A percentile compares a stretch with the other conserved stretches of the same genome.
Conservation (phyloP, 306 rosid species). For the Lupinus albus region DNA sequence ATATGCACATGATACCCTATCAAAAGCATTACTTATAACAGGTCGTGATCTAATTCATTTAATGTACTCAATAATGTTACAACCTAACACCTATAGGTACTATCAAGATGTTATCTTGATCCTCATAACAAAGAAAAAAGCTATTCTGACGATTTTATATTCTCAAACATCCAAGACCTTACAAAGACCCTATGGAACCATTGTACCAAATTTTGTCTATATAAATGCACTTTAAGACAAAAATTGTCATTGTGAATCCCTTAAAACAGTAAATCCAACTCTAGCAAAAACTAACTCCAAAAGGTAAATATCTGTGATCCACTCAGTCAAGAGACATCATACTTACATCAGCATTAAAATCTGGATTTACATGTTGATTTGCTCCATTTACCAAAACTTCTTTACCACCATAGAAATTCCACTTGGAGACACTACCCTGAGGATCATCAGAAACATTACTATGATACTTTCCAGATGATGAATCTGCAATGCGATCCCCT, state of each 20-base stretch:
- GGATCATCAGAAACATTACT: slow-evolving; percentile 78
- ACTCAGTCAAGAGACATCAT: slow-evolving; percentile 10
- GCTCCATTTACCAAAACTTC: slow-evolving; percentile 73
- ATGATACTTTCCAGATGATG: slow-evolving; percentile 67
- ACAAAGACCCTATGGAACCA: too few relatives aligned
- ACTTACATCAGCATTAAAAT: slow-evolving; percentile 73
- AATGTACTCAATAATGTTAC: slow-evolving; percentile 10
- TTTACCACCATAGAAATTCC: slow-evolving; percentile 63
- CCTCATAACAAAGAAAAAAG: neutral
- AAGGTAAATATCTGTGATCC: neutral
- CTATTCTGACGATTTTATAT: too few relatives aligned
- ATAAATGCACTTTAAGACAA: too few relatives aligned
- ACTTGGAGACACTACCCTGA: slow-evolving; percentile 71
- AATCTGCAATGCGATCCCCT: slow-evolving; percentile 62
- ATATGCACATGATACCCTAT: neutral
- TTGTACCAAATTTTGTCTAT: too few relatives aligned
- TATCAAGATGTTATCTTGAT: neutral
- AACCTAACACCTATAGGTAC: slow-evolving; percentile 7
- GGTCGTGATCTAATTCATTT: slow-evolving; percentile 5
- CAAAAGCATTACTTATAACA: slow-evolving; percentile 10
- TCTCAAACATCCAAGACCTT: too few relatives aligned
- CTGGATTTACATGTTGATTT: slow-evolving; percentile 59
- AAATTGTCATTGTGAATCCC: neutral
- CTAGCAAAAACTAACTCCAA: neutral
- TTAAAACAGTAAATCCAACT: neutral